A percentile compares a stretch with the other conserved stretches of the same genome.
Conservation (phyloP, 768 basidiomycete species). For the Clitopilus passeckerianus region DNA sequence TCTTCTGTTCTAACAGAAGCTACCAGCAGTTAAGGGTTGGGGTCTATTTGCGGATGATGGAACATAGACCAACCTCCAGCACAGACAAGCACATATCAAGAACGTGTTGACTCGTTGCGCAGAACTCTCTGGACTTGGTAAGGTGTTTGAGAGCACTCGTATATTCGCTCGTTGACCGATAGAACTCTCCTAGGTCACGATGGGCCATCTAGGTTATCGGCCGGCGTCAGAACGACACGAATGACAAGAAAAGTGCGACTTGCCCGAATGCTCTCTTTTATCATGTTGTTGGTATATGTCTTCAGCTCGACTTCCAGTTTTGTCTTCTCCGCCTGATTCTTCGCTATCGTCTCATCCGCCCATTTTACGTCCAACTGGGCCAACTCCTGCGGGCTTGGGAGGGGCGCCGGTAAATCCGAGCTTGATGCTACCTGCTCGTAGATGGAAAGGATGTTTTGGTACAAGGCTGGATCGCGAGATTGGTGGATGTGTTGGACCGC, state of each 20-base stretch:
- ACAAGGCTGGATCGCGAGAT: constrained; percentile 65
- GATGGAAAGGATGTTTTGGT: constrained; percentile 41
- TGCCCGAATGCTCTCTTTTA: constrained; percentile 97
- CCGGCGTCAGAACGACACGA: not conserved
- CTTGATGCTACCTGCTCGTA: constrained; percentile 43
- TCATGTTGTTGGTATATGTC: constrained; percentile 94
- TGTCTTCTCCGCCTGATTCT: constrained; percentile 69
- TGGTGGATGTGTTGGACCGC: constrained; percentile 60
- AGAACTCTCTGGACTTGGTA: constrained; percentile 91
- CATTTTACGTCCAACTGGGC: constrained; percentile 61
- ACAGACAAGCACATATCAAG: constrained; percentile 88
- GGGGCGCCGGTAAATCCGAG: constrained; percentile 19
- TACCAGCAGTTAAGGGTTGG: constrained; percentile 18
- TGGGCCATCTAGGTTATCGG: constrained; percentile 67
- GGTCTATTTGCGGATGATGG: not conserved
- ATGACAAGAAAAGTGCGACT: constrained; percentile 15
- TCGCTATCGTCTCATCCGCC: constrained; percentile 63
- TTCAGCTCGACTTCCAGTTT: constrained; percentile 92
- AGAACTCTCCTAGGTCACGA: constrained; percentile 81
- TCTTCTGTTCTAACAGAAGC: constrained; percentile 83
- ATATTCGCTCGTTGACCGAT: constrained; percentile 70
- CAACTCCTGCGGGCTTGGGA: constrained; percentile 45
- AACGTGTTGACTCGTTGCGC: constrained; percentile 87
- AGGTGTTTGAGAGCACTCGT: constrained; percentile 71
- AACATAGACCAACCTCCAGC: constrained; percentile 51